These are phyloP conservation scores for Bromus sterilis DNA, from an alignment of 176 grass and related monocot genomes.

Conservation along the genomic window DNA sequence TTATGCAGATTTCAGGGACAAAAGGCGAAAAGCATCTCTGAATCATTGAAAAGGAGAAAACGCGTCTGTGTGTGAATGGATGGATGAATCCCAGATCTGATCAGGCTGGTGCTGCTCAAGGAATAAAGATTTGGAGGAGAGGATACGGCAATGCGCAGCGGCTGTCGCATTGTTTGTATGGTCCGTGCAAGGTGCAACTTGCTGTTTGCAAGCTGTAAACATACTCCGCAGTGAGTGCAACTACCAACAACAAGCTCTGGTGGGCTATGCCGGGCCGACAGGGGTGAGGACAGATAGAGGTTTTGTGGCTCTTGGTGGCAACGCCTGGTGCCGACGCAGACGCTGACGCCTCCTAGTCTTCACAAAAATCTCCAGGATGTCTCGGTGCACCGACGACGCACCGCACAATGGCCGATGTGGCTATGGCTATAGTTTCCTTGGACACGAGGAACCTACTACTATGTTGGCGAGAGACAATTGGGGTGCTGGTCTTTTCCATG, in stretches of 20 bases:
- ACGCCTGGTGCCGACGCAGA: background rate
- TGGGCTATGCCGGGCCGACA: constrained; percentile 4
- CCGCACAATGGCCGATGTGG: background rate
- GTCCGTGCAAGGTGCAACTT: background rate
- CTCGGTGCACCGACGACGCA: background rate
- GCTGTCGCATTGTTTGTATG: background rate
- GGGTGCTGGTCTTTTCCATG: background rate
- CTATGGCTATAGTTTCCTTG: background rate
- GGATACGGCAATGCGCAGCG: background rate
- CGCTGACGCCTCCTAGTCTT: background rate
- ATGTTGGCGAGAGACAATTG: background rate
- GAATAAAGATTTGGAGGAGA: constrained; percentile 25
- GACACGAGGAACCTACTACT: background rate
- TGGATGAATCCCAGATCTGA: background rate
- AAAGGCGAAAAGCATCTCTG: background rate
- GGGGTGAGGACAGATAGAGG: background rate
- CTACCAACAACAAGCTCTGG: background rate
- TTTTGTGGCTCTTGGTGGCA: background rate
- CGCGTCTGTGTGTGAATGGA: background rate
- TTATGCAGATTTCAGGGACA: background rate
- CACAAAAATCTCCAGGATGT: background rate
- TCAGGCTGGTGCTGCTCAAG: background rate
- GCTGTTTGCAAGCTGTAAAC: constrained; percentile 9
- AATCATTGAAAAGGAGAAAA: background rate
- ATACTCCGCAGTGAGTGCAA: too few relatives aligned